These are phyloP conservation scores for Pythium coloratum DNA, from an alignment of 352 stramenopile species.

Conservation along the genomic window DNA sequence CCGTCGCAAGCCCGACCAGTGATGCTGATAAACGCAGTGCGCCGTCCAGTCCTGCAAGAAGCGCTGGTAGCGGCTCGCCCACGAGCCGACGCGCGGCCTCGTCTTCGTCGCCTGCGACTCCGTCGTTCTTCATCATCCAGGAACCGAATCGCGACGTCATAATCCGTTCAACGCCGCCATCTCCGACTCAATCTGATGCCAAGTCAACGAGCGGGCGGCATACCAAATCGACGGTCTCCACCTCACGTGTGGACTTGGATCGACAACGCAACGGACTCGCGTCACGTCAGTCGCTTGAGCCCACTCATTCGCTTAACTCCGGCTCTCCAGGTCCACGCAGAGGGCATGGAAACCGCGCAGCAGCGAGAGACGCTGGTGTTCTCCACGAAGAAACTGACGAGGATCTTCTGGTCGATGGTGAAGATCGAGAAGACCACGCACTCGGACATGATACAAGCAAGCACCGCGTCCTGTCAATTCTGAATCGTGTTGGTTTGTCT, in stretches of 20 bases:
- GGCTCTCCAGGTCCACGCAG: slow-evolving; percentile 12
- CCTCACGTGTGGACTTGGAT: slow-evolving; percentile 17
- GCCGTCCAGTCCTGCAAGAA: slow-evolving; percentile 15
- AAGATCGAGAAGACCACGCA: slow-evolving; percentile 7
- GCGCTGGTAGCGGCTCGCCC: slow-evolving; percentile 13
- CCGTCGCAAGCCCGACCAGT: neutral
- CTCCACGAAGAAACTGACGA: slow-evolving; percentile 28
- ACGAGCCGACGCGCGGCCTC: neutral
- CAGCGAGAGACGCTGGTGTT: neutral
- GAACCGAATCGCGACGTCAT: slow-evolving; percentile 32
- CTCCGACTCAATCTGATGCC: neutral
- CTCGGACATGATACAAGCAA: neutral
- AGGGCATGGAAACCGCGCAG: slow-evolving; percentile 3
- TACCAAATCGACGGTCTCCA: neutral
- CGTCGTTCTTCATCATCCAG: slow-evolving; percentile 73
- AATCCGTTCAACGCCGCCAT: slow-evolving; percentile 4
- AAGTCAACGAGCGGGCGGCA: neutral
- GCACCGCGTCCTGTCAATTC: slow-evolving; percentile 29
- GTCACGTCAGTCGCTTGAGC: slow-evolving; percentile 19
- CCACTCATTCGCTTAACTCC: slow-evolving; percentile 24
- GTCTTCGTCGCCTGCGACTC: slow-evolving; percentile 15
- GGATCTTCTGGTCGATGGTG: slow-evolving; percentile 19
- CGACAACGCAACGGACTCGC: slow-evolving; percentile 21
- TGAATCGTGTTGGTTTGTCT: slow-evolving; percentile 63
- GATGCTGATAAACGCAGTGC: neutral